Conservation (phyloP, 345 rosid species). For the Kandelia obovata region DNA sequence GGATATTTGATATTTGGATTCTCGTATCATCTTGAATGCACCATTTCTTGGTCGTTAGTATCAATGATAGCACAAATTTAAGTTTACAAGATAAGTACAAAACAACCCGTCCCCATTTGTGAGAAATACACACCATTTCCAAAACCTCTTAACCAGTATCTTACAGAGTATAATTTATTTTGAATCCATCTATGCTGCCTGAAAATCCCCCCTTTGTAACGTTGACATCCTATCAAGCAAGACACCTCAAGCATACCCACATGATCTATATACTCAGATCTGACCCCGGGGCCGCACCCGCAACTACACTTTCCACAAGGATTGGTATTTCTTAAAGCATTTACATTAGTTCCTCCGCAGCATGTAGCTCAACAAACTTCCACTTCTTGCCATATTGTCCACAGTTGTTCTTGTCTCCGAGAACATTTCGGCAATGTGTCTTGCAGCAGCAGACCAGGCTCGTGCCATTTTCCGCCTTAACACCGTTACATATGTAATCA, state of each 20-base stretch:
- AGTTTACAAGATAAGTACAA: background rate
- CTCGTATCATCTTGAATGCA: too few species aligned
- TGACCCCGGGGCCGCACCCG: constrained; percentile 39
- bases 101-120: background rate
- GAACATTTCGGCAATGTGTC: constrained; percentile 57
- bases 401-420: constrained; percentile 56
- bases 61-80: background rate
- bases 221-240: background rate
- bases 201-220: background rate
- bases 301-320: constrained; percentile 62
- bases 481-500: constrained; percentile 50
- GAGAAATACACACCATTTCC: too few species aligned
- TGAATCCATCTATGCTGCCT: background rate
- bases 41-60: too few species aligned
- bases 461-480: constrained; percentile 56
- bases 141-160: background rate
- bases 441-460: constrained; percentile 65
- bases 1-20: too few species aligned
- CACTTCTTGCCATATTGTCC: constrained; percentile 39
- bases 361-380: constrained; percentile 43
- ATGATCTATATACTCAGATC: constrained; percentile 48
- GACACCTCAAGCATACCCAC: constrained; percentile 57
- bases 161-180: background rate
- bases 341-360: constrained; percentile 31
- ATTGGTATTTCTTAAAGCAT: constrained; percentile 23